phyloP scores from a whole-genome alignment of 1,284 basidiomycete genomes.

The Fomes fomentarius region DNA sequence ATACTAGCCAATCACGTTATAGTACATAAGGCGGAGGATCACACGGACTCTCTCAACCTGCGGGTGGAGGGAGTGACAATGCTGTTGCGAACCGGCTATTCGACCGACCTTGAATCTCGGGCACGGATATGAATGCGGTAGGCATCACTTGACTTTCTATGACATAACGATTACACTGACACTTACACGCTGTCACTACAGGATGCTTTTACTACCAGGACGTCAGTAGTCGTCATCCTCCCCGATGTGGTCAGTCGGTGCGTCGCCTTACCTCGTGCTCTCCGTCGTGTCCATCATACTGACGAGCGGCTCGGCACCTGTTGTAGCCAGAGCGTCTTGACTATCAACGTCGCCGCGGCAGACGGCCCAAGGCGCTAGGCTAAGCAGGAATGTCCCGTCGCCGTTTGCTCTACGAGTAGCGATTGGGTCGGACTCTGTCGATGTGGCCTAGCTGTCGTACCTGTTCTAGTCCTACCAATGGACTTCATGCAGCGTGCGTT shows the following conservation, averaged over 20 bases:
- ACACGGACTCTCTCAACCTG: too few relatives aligned
- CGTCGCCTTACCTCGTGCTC: neutral
- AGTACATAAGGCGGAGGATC: too few relatives aligned
- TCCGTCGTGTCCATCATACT: neutral
- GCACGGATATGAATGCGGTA: conserved; percentile 4
- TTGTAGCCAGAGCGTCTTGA: neutral
- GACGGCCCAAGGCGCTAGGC: neutral
- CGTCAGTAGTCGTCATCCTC: neutral
- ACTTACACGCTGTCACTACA: neutral
- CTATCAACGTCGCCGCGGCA: too few relatives aligned
- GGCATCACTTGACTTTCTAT: neutral
- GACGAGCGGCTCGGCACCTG: neutral
- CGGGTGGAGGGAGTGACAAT: too few relatives aligned
- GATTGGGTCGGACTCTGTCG: neutral
- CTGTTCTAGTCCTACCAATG: neutral
- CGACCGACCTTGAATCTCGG: conserved; percentile 2
- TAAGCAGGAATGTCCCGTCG: neutral
- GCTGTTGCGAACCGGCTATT: neutral
- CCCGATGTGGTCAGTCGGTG: neutral
- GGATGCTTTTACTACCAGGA: neutral
- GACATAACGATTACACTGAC: neutral
- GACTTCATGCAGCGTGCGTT: neutral
- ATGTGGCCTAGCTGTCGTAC: neutral
- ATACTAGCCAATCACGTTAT: neutral
- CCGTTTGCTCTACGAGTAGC: neutral